Percentiles rank a stretch among this genome's conserved stretches.
Conservation (phyloP, 768 basidiomycete species). For the Agrocybe chaxingu region DNA sequence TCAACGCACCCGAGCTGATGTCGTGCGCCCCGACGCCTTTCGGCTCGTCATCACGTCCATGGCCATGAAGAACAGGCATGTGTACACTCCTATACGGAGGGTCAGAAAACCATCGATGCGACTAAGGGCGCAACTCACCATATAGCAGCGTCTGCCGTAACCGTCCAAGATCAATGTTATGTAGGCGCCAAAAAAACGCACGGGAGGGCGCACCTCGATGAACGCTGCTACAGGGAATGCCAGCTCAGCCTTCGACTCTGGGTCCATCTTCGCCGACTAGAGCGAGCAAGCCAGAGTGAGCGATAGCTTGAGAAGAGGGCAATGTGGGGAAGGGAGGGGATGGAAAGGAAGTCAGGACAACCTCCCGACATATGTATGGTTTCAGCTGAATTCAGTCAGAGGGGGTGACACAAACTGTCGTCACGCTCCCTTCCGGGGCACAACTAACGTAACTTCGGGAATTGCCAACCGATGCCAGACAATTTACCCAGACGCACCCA, state of each 20-base stretch:
- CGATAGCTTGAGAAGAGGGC: no score
- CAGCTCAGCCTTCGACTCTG: neutral
- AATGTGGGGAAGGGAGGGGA: no score
- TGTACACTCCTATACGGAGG: slow-evolving; percentile 9
- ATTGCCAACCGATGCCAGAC: neutral
- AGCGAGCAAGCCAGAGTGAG: no score
- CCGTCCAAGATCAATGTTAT: neutral
- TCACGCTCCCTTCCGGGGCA: neutral
- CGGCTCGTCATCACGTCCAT: slow-evolving; percentile 7
- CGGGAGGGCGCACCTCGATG: slow-evolving; percentile 1
- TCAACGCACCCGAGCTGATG: neutral
- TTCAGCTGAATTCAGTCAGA: neutral
- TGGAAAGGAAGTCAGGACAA: no score
- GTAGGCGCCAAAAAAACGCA: neutral
- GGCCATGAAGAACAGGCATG: slow-evolving; percentile 11
- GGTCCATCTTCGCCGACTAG: neutral
- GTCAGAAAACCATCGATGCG: neutral
- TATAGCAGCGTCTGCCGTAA: slow-evolving; percentile 2
- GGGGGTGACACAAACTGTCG: neutral
- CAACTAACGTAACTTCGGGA: neutral
- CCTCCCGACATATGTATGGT: no score
- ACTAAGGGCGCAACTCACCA: neutral
- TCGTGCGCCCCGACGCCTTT: neutral
- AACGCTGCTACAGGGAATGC: slow-evolving; percentile 2
- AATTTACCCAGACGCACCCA: no score